Conservation (phyloP, 1,284 basidiomycete genomes). For the Ustilago sp. region DNA sequence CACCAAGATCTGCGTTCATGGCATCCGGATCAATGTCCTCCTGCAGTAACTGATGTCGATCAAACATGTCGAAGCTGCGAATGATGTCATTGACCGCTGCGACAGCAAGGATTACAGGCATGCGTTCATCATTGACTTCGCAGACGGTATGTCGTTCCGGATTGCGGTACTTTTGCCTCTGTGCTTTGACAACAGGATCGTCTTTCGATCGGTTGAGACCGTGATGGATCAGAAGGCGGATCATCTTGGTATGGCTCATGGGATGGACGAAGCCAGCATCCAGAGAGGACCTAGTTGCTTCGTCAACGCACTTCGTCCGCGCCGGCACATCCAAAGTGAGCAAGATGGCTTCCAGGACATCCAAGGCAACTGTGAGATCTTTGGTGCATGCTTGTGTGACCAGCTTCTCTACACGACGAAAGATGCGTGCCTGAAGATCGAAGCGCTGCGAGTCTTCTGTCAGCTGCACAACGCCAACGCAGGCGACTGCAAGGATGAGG, state of each 20-base stretch:
- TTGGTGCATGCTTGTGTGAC: conserved; percentile 35
- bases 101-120: conserved; percentile 37
- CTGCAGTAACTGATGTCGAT: conserved; percentile 39
- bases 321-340: conserved; percentile 35
- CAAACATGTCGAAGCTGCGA: conserved; percentile 38
- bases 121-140: conserved; percentile 40
- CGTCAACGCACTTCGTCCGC: conserved; percentile 27
- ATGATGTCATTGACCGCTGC: conserved; percentile 38
- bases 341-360: conserved; percentile 40
- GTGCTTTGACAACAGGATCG: conserved; percentile 36
- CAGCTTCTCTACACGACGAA: conserved; percentile 33
- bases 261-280: conserved; percentile 42
- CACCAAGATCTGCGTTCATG: conserved; percentile 27
- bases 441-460: conserved; percentile 29
- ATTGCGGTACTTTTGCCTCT: conserved; percentile 20
- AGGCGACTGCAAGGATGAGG: conserved; percentile 39
- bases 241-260: conserved; percentile 45
- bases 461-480: conserved; percentile 40
- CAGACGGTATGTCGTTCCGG: conserved; percentile 10
- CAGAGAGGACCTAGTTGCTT: conserved; percentile 28
- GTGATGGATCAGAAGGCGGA: conserved; percentile 36
- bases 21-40: conserved; percentile 45
- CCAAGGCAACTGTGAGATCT: conserved; percentile 34
- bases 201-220: conserved; percentile 45
- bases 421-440: conserved; percentile 47